These are phyloP conservation scores for Teratosphaeria epicoccoides DNA, from an alignment of 2,329 filamentous ascomycete species.

Conservation along the genomic window DNA sequence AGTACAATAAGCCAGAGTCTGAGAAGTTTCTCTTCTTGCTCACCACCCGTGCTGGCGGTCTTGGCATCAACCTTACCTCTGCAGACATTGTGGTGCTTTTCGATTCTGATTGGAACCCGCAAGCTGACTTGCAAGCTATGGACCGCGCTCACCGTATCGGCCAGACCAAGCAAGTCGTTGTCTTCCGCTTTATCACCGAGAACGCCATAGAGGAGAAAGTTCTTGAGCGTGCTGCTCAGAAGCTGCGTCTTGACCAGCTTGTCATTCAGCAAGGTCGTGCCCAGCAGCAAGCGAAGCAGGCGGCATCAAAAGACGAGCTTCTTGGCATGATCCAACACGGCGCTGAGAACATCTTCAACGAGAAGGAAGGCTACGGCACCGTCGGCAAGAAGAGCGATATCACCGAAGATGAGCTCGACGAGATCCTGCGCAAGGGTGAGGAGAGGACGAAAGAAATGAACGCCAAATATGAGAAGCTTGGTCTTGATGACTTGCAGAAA, in stretches of 20 bases:
- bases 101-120: constrained; percentile 98
- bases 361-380: constrained; percentile 55
- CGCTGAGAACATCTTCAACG: constrained; percentile 78
- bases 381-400: constrained; percentile 53
- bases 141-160: constrained; percentile 97
- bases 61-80: constrained; percentile 91
- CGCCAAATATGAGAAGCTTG: constrained; percentile 90
- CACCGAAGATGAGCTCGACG: constrained; percentile 84
- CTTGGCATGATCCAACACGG: constrained; percentile 98
- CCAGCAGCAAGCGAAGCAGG: constrained; percentile 79
- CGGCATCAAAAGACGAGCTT: constrained; percentile 90
- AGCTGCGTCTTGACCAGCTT: constrained; percentile 87
- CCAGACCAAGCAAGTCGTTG: constrained; percentile 93
- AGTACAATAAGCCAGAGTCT: constrained; percentile 91
- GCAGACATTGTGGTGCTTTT: constrained; percentile 95
- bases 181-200: constrained; percentile 95
- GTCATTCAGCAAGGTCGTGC: constrained; percentile 96
- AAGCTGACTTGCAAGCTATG: constrained; percentile 97
- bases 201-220: constrained; percentile 99
- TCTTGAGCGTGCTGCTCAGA: constrained; percentile 89
- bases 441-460: constrained; percentile 81
- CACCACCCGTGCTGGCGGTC: constrained; percentile 86
- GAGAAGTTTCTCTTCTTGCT: constrained; percentile 96
- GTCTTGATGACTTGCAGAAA: constrained; percentile 93
- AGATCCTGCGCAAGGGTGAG: constrained; percentile 76